Evolutionary conservation across 352 stramenopile genomes (phyloP), one percentile per base, ranked within the genome.

Genomic region (Blastocystis sp.): DNA sequence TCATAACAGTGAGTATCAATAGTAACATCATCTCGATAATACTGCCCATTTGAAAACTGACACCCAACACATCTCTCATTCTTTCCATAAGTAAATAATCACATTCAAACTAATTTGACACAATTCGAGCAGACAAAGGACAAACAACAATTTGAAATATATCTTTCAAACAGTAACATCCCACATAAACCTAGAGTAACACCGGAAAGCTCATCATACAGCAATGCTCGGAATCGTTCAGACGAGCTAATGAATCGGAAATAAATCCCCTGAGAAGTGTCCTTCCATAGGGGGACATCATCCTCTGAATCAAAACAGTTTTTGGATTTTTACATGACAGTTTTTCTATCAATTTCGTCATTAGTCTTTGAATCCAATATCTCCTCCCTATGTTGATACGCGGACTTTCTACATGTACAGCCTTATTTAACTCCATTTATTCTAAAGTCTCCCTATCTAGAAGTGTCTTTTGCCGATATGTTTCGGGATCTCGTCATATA

Each of bases 121-220:
- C 71, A 83, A 42, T 61, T 42, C 16, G 71, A 66, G 51, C 71
- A 83, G 7, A 35, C n/a, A 37, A 66, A 65, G 5, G 29, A 59
- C 14, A 83, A 43, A 39, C 71, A 83, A 27, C 71, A 83, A 43
- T 83, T 83, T 19, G 71, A 67, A n/a, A 83, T 42, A 37, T 46
- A 83, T 27, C 32, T 65, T 11, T 74, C 63, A 27, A 74, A 52
- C 29, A 37, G 51, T 6, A 74, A 54, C n/a, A 43, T 24, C 9
- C 29, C 35, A 32, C 63, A 74, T 5, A 4, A 43, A 51, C 63
- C 63, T 74, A 32, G 19, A 32, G 2, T 14, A 61, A 3, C 3
- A n/a, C 3, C 3, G 12, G 12, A n/a, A 32, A 3, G 2, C 2
- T 32, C 19, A 61, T 32, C 27, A n/a, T 16, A 61, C 54, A 61